phyloP scores from a whole-genome alignment of 2,329 filamentous ascomycete genomes.

The Thermoascus crustaceus region DNA sequence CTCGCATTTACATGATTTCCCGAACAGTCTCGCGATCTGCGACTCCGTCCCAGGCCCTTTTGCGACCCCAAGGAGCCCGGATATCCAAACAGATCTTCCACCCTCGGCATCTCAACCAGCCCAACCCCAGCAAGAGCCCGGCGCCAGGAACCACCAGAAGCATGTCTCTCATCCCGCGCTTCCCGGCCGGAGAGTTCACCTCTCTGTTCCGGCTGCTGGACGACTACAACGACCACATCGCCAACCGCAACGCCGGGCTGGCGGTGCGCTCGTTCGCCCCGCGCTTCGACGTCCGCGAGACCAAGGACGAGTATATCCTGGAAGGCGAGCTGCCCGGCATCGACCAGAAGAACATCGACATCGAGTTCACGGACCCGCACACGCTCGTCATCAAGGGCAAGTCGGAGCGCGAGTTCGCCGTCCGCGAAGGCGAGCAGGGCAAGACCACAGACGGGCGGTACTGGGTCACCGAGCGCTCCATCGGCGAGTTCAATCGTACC shows the following conservation, averaged over 20 bases:
- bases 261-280: constrained; percentile 26
- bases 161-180: constrained; percentile 14
- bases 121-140: neutral
- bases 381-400: constrained; percentile 33
- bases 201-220: constrained; percentile 33
- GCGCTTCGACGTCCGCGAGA: constrained; percentile 35
- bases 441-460: constrained; percentile 31
- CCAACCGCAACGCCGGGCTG: constrained; percentile 5
- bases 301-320: constrained; percentile 30
- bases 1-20: too few relatives aligned
- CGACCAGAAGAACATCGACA: constrained; percentile 32
- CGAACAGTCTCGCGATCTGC: too few relatives aligned
- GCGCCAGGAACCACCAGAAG: neutral
- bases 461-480: constrained; percentile 49
- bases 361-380: constrained; percentile 35
- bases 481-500: constrained; percentile 48
- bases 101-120: neutral
- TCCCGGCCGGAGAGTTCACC: constrained; percentile 19
- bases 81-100: neutral
- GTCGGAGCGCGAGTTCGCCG: constrained; percentile 21
- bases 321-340: constrained; percentile 38
- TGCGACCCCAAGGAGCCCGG: too few relatives aligned
- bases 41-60: too few relatives aligned
- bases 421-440: constrained; percentile 15
- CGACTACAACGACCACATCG: constrained; percentile 21